Percentiles rank a stretch among this genome's conserved stretches.
phyloP scores from a whole-genome alignment of 2,329 filamentous ascomycete species.

The Pseudodiploospora longispora region DNA sequence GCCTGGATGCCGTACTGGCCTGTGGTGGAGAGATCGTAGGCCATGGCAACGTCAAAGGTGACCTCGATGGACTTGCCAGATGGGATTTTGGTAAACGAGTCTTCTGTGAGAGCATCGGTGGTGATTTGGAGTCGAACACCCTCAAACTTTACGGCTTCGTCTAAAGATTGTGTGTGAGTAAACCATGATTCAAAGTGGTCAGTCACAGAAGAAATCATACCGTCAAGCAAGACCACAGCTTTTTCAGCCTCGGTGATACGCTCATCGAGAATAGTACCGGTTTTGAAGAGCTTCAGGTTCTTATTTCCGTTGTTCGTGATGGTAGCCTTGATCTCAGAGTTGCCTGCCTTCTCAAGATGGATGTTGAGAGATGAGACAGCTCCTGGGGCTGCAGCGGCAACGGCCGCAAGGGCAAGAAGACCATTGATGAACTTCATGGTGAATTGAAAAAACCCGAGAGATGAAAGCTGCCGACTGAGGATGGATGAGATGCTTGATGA shows the following conservation, averaged over 20 bases:
- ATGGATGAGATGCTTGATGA: no score
- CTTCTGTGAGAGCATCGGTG: conserved; percentile 31
- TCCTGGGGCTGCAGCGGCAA: conserved; percentile 26
- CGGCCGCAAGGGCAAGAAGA: not conserved
- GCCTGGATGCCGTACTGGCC: conserved; percentile 46
- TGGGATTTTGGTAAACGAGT: conserved; percentile 37
- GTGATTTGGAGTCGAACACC: conserved; percentile 41
- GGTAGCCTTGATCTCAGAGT: conserved; percentile 43
- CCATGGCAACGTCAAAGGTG: conserved; percentile 42
- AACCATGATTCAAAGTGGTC: no score
- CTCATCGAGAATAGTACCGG: conserved; percentile 44
- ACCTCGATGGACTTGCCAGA: conserved; percentile 37
- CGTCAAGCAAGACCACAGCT: no score
- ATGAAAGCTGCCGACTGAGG: no score
- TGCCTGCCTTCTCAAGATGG: conserved; percentile 38
- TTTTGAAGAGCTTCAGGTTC: conserved; percentile 42
- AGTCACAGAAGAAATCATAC: no score
- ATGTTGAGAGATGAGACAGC: conserved; percentile 33
- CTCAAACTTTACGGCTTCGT: not conserved
- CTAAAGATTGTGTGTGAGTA: no score
- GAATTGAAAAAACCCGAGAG: no score
- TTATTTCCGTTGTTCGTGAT: conserved; percentile 44
- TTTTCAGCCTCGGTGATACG: no score
- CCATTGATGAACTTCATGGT: no score
- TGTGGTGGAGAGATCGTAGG: conserved; percentile 37